Base-by-base conservation (phyloP, 768 basidiomycete genomes). In the Mrakia blollopis region DNA sequence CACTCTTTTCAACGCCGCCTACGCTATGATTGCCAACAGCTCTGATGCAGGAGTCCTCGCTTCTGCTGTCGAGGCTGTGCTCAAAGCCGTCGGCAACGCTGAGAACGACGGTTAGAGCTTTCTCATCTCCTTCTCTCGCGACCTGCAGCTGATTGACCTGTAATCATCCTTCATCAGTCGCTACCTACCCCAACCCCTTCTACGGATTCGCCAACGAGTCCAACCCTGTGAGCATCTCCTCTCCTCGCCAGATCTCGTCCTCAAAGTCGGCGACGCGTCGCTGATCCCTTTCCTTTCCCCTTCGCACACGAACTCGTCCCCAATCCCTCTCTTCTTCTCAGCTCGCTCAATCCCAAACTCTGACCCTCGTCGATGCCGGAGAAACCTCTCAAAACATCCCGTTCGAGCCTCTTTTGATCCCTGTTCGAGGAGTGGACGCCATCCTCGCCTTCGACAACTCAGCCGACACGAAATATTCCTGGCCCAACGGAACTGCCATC, bases 371-470 rank as follows among this genome's bases (percentile, higher is more conserved):
- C 54, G 84, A 84, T 71, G 83, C 80, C 5, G 84, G 84, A 16
- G 80, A 81, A 76, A 82, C 81, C 47, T 83, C 83, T 76, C 82
- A 83, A 70, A 83, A 78, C 77, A 75, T 78, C 41, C 35, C 57
- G 25, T 70, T 61, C 35, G 89, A 88, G 28, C 90, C 90, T 1
- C 83, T 92, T 37, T 87, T 94, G 73, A 89, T 92, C 37, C 89
- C 88, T 68, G 86, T 87, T 1, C 87, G 93, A 69, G 86, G 82
- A 0, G 80, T 94, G 60, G 93, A 95, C 80, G 88, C 91, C 6
- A 88, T 94, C 79, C 85, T 95, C 23, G 91, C 90, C 0, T 84
- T 92, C 28, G 93, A 94, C 80, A 87, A 87, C 32, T 84, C 83
- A 0, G 85, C 82, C 68, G 85, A 86, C 78, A 85, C 85, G 6